Evolutionary conservation across 164 flowering plant genomes (phyloP).

Genomic region (Echeveria elegans): DNA sequence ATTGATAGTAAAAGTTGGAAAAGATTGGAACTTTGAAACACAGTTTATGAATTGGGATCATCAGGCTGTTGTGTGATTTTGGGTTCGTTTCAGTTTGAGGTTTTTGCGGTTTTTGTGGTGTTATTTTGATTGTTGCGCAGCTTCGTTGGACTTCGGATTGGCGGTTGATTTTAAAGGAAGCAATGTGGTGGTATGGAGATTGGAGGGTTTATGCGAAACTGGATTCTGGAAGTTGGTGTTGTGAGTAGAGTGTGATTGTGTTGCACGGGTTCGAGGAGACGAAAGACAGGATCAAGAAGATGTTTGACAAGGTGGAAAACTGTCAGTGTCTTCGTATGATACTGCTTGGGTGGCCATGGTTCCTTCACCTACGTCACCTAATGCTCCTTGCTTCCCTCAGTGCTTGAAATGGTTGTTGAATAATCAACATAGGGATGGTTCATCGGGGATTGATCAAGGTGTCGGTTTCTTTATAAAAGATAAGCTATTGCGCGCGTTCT

Average conservation of each 20-base stretch:
- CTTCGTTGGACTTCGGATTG: conserved; percentile 14
- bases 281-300: conserved; percentile 43
- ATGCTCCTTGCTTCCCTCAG: conserved; percentile 57
- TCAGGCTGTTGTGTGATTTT: background rate
- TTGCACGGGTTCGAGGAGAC: conserved; percentile 30
- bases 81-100: background rate
- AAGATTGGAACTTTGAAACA: too few relatives aligned
- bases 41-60: background rate
- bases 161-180: conserved; percentile 9
- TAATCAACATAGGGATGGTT: conserved; percentile 74
- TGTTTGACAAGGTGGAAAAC: conserved; percentile 49
- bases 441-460: conserved; percentile 57
- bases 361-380: conserved; percentile 42
- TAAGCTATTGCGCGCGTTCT: conserved; percentile 52
- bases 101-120: background rate
- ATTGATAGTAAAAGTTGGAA: too few relatives aligned
- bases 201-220: background rate
- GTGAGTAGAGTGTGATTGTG: background rate
- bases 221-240: background rate
- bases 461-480: conserved; percentile 45
- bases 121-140: conserved; percentile 10
- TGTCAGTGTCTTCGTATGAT: conserved; percentile 79
- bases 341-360: conserved; percentile 99
- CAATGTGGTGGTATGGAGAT: conserved; percentile 14
- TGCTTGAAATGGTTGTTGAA: conserved; percentile 64